Base-by-base conservation (phyloP, 2,329 filamentous ascomycete genomes). In the Huntiella savannae region DNA sequence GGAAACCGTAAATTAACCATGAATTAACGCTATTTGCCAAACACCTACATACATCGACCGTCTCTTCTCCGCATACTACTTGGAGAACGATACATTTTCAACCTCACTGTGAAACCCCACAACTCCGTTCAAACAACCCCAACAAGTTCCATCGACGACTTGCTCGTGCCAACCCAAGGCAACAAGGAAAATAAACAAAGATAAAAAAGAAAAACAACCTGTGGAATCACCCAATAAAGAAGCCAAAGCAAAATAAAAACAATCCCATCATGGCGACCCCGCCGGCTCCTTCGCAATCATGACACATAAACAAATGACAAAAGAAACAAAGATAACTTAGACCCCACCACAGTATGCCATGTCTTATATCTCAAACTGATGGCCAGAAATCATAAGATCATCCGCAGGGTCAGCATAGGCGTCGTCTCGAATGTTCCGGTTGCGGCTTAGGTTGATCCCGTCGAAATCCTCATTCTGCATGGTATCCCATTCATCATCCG, bases 381-480 rank as follows among this genome's bases (percentile, higher is more conserved):
- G 67, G 48, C 67, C 67, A 52, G 69, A 72, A 54, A 81, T 73
- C 66, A 77, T 74, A 52, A 75, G 67, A 56, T 77, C 73, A 50
- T 80, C 77, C 22, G 22, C 22, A 8, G 22, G 22, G 60, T 63
- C 41, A 60, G 73, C 40, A 28, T 28, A 28, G 22, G 22, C 22
- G 4, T 28, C 22, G 7, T 28, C 22, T 28, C 22, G 22, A 28
- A 28, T 28, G 69, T 72, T 57, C 68, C 71, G 43, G 74, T 77
- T 70, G 39, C 75, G 75, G 56, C 74, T 79, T 75, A 79, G 79
- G 44, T 73, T 67, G 55, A 75, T 75, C 36, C 61, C 58, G 54
- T 63, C 63, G 40, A 62, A 62, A 52, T 73, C 69, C 48, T 68
- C 57, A 51, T 75, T 73, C 50, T 71, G 65, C 47, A 73, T 54